Evolutionary conservation across 1,284 basidiomycete species (phyloP), one percentile per base, ranked within the genome.

Genomic region (Trichosporon coremiiforme): DNA sequence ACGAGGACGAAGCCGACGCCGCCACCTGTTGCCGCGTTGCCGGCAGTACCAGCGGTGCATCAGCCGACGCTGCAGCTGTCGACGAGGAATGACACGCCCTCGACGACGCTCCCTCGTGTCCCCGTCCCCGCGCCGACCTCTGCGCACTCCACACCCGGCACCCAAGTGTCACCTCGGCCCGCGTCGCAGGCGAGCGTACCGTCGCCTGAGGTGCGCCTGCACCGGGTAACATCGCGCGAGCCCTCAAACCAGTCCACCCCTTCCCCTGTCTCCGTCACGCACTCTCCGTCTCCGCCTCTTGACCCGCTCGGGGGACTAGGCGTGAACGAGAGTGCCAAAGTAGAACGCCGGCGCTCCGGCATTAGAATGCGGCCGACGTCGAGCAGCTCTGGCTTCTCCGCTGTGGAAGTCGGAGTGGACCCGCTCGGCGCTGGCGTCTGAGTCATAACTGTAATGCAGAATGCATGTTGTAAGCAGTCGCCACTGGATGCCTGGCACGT

Each of bases 1-100:
- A 62, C 57, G 17, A 31, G 17, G 17, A 9, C 57, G 57, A 17
- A 8, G 31, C 50, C 33, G 29, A 12, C 6, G 38, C 53, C 63
- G 13, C 65, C 69, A n/a, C 25, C 33, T 64, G 38, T 15, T 5
- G 15, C n/a, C 3, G 20, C 29, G 29, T 4, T 8, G 4, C 17
- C 57, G 55, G 13, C 55, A 17, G 57, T 7, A 8, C 29, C 31
- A 13, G 17, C 31, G 17, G 31, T 20, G 17, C n/a, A 65, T 9
- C 71, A 71, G 35, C 68, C 73, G 1, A 41, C 66, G 12, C 63
- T 73, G 13, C 64, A 66, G 13, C 69, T 75, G 25, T 76, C 77
- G n/a, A 60, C 62, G 13, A 55, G 69, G 5, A 55, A 66, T 47
- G 73, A 74, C 55, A 66, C 66, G 2, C 77, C 76, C 12, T 38